Conservation (phyloP, 768 basidiomycete genomes). For the Coprinopsis strossmayeri region DNA sequence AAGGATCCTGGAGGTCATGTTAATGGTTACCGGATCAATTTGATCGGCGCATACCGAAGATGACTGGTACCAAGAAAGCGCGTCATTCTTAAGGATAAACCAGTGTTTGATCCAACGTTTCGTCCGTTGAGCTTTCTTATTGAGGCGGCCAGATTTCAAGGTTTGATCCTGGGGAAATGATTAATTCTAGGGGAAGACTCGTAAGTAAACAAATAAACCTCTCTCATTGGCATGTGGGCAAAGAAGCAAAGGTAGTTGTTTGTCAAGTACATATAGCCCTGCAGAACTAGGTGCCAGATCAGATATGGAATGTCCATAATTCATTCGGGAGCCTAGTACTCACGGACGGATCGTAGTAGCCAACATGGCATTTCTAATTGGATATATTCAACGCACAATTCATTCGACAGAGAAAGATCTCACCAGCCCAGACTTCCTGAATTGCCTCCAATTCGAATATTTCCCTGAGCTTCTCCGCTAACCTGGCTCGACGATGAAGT, state of each 20-base stretch:
- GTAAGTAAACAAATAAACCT: slow-evolving; percentile 41
- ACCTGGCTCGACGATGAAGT: slow-evolving; percentile 54
- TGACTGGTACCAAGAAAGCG: slow-evolving; percentile 94
- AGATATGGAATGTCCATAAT: neutral
- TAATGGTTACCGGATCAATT: slow-evolving; percentile 1
- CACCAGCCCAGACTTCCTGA: slow-evolving; percentile 80
- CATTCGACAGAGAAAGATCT: slow-evolving; percentile 16
- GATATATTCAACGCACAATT: slow-evolving; percentile 2
- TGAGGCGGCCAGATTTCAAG: slow-evolving; percentile 85
- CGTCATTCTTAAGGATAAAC: slow-evolving; percentile 95
- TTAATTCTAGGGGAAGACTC: neutral
- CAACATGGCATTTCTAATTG: slow-evolving; percentile 85
- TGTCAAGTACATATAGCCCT: slow-evolving; percentile 97
- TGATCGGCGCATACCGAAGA: slow-evolving; percentile 57
- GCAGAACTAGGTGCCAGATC: slow-evolving; percentile 54
- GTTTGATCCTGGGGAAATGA: slow-evolving; percentile 65
- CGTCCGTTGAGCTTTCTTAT: slow-evolving; percentile 82
- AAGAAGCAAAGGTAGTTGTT: slow-evolving; percentile 95
- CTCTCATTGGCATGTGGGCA: slow-evolving; percentile 85
- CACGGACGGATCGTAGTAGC: slow-evolving; percentile 83
- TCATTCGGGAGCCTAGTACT: slow-evolving; percentile 28
- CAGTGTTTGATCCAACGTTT: slow-evolving; percentile 94
- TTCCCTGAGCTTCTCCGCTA: slow-evolving; percentile 86
- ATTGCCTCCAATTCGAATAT: slow-evolving; percentile 81
- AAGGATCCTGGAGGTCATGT: slow-evolving; percentile 66